Evolutionary conservation across 2,329 filamentous ascomycete species (phyloP), one percentile per base, ranked within the genome.

Genomic region (Diaporthe vaccinii): DNA sequence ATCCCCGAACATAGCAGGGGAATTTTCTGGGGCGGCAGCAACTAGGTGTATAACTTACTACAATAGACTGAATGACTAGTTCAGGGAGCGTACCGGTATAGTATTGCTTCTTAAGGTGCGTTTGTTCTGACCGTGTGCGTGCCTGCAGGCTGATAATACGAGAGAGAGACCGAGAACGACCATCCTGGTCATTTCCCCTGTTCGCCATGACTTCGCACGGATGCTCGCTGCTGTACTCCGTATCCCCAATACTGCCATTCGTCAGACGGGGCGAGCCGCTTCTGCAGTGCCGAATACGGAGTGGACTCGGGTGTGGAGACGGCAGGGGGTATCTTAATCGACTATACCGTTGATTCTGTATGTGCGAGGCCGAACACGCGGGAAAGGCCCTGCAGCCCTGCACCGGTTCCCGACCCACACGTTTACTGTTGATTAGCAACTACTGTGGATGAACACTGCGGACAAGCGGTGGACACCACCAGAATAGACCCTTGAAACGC

Each of bases 161-260:
- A 68, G 44, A 68, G 62, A 51, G 62, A 68, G 62, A 51, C 28
- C 46, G 62, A 68, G 62, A 68, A 51, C 62, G 62, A 68, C 44
- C 8, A 68, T 68, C 62, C 44, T 6, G 12, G 62, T 51, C 14
- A 8, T 46, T 46, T 46, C 25, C 17, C 59, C 25, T 34, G 39
- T 31, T 31, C 15, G 12, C 44, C 10, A 31, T 46, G 39, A 10
- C 39, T 17, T 51, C 61, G 61, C 28, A 49, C 44, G 44, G 44
- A 67, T 25, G 44, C 31, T 49, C 44, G 28, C 28, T 34, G 44
- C 31, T 20, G 44, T n/a, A 53, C 14, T 5, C 44, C 62, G 62
- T 53, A 68, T 68, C 25, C 7, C 46, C 62, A 39, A 34, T 4
- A 6, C 10, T 34, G 10, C 44, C 5, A 68, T 68, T 68, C 28